A percentile compares a stretch with the other conserved stretches of the same genome.
Conservation (phyloP, 768 basidiomycete genomes). For the Chalciporus piperatus region DNA sequence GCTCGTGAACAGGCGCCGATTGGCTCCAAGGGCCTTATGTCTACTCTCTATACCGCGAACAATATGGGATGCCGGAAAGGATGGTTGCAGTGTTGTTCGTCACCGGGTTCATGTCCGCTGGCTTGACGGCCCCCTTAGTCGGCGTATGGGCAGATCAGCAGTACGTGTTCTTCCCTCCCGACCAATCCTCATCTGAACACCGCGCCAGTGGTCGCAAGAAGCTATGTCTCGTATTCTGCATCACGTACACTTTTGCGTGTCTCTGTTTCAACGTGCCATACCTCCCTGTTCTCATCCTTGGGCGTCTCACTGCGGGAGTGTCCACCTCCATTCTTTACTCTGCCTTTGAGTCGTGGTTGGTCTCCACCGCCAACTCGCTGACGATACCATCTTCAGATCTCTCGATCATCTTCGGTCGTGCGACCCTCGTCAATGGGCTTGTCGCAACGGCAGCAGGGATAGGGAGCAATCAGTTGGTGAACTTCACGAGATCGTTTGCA, state of each 20-base stretch:
- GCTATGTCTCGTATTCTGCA: slow-evolving; percentile 69
- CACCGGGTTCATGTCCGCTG: slow-evolving; percentile 73
- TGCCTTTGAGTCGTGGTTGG: slow-evolving; percentile 75
- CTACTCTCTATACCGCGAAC: slow-evolving; percentile 70
- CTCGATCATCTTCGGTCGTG: slow-evolving; percentile 68
- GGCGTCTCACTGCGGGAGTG: slow-evolving; percentile 64
- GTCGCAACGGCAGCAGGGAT: slow-evolving; percentile 69
- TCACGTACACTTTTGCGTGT: slow-evolving; percentile 62
- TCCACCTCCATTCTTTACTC: slow-evolving; percentile 77
- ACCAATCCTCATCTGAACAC: background rate
- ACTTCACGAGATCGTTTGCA: slow-evolving; percentile 46
- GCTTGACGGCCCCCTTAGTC: slow-evolving; percentile 63
- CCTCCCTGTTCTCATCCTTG: slow-evolving; percentile 59
- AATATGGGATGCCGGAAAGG: slow-evolving; percentile 61
- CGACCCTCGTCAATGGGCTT: slow-evolving; percentile 70
- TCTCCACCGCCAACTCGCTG: slow-evolving; percentile 54
- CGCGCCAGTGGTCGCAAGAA: slow-evolving; percentile 57
- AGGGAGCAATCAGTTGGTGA: slow-evolving; percentile 63
- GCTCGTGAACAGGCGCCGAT: slow-evolving; percentile 52
- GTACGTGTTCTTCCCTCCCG: slow-evolving; percentile 20
- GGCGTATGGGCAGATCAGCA: slow-evolving; percentile 79
- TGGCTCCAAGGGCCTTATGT: slow-evolving; percentile 82
- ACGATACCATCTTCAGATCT: slow-evolving; percentile 56
- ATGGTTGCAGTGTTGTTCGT: slow-evolving; percentile 71
- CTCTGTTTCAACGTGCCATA: slow-evolving; percentile 53